Base-by-base conservation (phyloP, 148 eudicot genomes). In the Diospyros lotus region DNA sequence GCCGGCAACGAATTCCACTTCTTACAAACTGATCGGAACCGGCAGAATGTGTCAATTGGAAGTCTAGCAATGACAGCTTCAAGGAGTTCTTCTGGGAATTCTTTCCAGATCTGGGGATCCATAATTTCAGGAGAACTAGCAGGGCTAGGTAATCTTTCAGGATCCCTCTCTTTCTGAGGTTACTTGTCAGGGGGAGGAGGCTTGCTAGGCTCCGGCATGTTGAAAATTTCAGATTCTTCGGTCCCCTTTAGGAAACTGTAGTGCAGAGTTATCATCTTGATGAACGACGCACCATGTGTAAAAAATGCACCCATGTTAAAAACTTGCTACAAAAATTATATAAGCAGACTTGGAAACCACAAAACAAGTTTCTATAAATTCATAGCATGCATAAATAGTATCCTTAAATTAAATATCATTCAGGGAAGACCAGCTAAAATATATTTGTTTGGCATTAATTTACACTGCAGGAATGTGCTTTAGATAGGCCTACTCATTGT, bases 51-150 rank as follows among this genome's bases (percentile, higher is more conserved):
- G 40, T 94, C 82, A 13, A 92, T 70, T 0, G 99, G 99, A 76
- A 95, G 90, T 80, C 96, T 85, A 41, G 99, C 94, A 64, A 95
- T 80, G 61, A 95, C 94, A 45, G 94, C 89, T 79, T 95, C 99
- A 51, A 85, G 75, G 63, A 95, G 96, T 80, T 95, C 99, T 68
- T 88, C 94, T 0, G 99, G 99, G 52, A 95, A 85, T 64, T 95
- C 99, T 82, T 87, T 90, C 99, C 99, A 95, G 69, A 93, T 86
- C 7, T 83, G 81, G 9, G 79, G 75, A 15, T 89, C 89, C 96
- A 95, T 84, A 18, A 56, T 73, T 76, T 80, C 88, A 8, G 77
- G 63, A 12, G 86, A 75, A 73, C 64, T 76, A 64, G 80, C 8
- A 38, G 68, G 40, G 38, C 73, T 72, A 1, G 80, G 64, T 50